Percentiles rank a stretch among this genome's conserved stretches.
Evolutionary conservation across 23 red algal genomes (phyloP).

Genomic region (Gracilaria domingensis): DNA sequence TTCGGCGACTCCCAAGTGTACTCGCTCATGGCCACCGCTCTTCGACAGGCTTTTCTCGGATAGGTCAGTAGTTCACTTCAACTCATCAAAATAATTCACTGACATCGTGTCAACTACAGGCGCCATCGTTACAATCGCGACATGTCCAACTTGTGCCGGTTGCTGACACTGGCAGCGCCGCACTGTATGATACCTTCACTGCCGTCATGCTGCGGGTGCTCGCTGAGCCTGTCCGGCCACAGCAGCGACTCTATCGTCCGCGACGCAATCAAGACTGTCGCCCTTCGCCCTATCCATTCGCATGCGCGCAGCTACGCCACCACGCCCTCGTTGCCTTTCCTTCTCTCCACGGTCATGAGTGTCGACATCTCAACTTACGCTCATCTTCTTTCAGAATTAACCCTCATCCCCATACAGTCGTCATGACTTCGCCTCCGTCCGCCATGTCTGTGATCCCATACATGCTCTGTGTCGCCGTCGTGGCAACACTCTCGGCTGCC

Average conservation of each 20-base stretch:
- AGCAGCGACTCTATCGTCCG: neutral
- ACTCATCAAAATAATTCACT: too few relatives aligned
- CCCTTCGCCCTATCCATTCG: neutral
- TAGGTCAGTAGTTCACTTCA: too few relatives aligned
- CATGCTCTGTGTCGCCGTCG: neutral
- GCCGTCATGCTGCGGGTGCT: too few relatives aligned
- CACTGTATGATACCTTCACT: too few relatives aligned
- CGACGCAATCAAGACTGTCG: too few relatives aligned
- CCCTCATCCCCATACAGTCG: neutral
- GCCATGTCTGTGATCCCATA: neutral
- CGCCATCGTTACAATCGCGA: neutral
- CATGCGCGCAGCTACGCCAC: neutral
- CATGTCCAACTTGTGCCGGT: neutral
- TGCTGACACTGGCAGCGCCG: neutral
- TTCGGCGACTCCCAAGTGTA: neutral
- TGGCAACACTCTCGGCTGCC: neutral
- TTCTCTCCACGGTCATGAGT: neutral
- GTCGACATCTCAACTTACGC: neutral
- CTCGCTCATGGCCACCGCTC: neutral
- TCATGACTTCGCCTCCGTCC: neutral
- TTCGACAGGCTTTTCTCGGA: neutral
- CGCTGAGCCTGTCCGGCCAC: too few relatives aligned
- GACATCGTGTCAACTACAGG: too few relatives aligned
- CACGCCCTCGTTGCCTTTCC: neutral
- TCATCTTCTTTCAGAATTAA: neutral